phyloP scores from a whole-genome alignment of 164 flowering plant genomes.

The Echeveria elegans region DNA sequence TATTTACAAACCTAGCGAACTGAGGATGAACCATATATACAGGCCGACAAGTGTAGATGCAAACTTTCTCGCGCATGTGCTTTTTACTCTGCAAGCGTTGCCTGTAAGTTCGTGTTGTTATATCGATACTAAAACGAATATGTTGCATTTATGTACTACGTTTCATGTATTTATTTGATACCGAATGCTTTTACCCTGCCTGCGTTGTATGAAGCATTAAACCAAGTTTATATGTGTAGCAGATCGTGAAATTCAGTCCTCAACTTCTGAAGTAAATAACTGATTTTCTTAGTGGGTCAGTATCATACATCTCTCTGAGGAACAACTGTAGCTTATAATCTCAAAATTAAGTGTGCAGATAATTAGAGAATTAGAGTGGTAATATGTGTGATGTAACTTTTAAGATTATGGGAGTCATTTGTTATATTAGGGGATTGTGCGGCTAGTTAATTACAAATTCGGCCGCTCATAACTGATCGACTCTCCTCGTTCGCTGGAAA shows the following conservation, averaged over 20 bases:
- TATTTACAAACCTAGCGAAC: not conserved
- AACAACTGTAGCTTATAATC: not conserved
- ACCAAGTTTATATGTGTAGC: not conserved
- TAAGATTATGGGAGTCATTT: not conserved
- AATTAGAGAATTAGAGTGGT: not conserved
- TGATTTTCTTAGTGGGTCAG: not conserved
- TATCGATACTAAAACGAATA: not conserved
- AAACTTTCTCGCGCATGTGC: conserved; percentile 62
- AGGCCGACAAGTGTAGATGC: conserved; percentile 98
- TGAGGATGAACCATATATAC: conserved; percentile 12
- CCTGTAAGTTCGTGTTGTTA: conserved; percentile 53
- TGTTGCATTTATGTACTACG: too few species aligned
- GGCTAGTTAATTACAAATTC: not conserved
- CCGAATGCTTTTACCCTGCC: not conserved
- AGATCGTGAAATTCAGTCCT: not conserved
- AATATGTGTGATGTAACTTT: not conserved
- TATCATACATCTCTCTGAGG: not conserved
- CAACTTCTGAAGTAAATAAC: not conserved
- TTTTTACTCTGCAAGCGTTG: conserved; percentile 63
- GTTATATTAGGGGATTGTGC: not conserved
- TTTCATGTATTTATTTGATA: too few species aligned
- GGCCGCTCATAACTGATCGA: not conserved
- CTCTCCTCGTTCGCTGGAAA: not conserved
- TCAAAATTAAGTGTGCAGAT: not conserved
- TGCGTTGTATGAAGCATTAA: not conserved